Base-by-base conservation (phyloP, 345 rosid genomes). In the Gossypium australe region DNA sequence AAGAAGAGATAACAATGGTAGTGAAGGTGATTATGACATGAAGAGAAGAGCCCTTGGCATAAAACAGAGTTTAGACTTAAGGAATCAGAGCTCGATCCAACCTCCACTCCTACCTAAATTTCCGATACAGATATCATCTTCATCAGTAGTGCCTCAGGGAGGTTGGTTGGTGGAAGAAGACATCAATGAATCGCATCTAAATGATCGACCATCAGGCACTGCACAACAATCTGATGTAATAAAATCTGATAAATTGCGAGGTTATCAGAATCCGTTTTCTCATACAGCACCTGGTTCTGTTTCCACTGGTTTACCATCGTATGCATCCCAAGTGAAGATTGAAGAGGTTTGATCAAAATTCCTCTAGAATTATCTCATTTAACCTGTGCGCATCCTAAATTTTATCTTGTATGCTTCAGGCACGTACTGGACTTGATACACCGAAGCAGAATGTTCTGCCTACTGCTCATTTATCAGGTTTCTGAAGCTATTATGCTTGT, bases 111-210 rank as follows among this genome's bases (percentile, higher is more conserved):
- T 93, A 43, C 80, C 93, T 65, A 89, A 89, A 80, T 79, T 82
- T 47, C 90, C 89, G 55, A 79, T 74, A 67, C 87, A 86, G 68
- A 70, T 82, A 64, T 81, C 87, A 9, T 76, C 82, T 45, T 76
- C 82, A 49, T 75, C 85, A 61, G 34, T 71, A 66, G 85, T 81
- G 71, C 82, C 86, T 69, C 93, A 84, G 25, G 95, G 95, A 77
- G 91, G 90, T 70, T 85, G 93, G 90, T 76, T 87, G 82, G 86
- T 82, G 75, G 98, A 90, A 77, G 98, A 92, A 76, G 89, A 88
- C 64, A 65, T 43, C 10, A 78, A 64, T 57, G 82, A 73, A 79
- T 82, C 48, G 61, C 75, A 70, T 69, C 51, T 71, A 73, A 78
- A 51, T 64, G 78, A 45, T 80, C 83, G 65, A 73, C 69, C 85